These are phyloP conservation scores for Acacia melanoxylon DNA, from an alignment of 306 rosid genomes.

Conservation along the genomic window DNA sequence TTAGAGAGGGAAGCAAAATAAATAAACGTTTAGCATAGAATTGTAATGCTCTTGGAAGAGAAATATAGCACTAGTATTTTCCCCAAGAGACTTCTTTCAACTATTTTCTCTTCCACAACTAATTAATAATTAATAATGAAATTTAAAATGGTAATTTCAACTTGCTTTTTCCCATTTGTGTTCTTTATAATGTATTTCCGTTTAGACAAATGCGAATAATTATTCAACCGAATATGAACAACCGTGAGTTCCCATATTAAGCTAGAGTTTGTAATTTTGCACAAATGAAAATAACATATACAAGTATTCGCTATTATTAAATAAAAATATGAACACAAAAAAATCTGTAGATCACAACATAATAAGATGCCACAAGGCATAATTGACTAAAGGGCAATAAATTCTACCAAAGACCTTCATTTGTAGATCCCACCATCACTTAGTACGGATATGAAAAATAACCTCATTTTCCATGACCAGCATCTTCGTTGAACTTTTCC, in stretches of 20 bases:
- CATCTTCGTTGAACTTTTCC: not conserved
- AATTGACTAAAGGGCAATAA: not conserved
- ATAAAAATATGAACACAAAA: not conserved
- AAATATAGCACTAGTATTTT: slow-evolving; percentile 10
- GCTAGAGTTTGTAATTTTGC: not conserved
- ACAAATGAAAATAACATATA: not conserved
- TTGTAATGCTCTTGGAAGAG: slow-evolving; percentile 15
- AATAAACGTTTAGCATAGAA: slow-evolving; percentile 15
- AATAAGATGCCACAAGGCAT: not conserved
- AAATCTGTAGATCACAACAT: slow-evolving; percentile 16
- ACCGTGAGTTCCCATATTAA: not conserved
- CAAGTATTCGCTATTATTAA: not conserved
- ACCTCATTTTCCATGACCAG: not conserved
- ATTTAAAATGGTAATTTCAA: too few relatives aligned
- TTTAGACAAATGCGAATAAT: not conserved
- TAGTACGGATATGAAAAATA: not conserved
- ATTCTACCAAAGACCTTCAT: not conserved
- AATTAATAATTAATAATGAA: not conserved
- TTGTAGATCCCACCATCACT: not conserved
- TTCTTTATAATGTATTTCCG: not conserved
- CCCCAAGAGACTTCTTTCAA: slow-evolving; percentile 3
- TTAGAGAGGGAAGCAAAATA: slow-evolving; percentile 40
- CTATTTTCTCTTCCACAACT: not conserved
- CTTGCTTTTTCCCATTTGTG: not conserved
- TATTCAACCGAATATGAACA: not conserved